These are phyloP conservation scores for Thraustotheca clavata DNA, from an alignment of 352 stramenopile genomes.

Conservation along the genomic window DNA sequence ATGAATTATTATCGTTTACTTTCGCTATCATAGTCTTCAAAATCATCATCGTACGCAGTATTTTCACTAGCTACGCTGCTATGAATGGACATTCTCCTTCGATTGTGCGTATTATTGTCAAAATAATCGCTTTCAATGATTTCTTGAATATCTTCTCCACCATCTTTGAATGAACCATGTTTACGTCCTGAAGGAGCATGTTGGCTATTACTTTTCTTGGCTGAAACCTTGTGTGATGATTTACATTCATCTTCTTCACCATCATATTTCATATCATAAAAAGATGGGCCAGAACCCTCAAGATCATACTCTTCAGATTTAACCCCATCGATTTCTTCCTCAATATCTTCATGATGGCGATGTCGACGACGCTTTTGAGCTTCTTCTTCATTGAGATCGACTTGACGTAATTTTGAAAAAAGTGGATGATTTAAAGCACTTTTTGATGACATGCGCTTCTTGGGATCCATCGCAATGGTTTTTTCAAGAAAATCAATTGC, in stretches of 20 bases:
- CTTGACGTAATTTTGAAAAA: conserved; percentile 41
- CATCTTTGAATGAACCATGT: conserved; percentile 26
- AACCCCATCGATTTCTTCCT: conserved; percentile 52
- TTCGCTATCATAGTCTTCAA: conserved; percentile 45
- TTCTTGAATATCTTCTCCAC: conserved; percentile 64
- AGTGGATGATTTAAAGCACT: conserved; percentile 53
- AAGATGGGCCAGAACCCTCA: conserved; percentile 10
- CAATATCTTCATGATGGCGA: conserved; percentile 54
- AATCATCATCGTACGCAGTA: conserved; percentile 72
- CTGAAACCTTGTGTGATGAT: background rate
- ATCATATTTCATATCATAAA: conserved; percentile 9
- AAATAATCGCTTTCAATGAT: conserved; percentile 53
- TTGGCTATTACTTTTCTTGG: background rate
- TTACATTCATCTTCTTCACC: background rate
- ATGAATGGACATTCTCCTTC: conserved; percentile 14
- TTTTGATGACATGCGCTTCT: conserved; percentile 38
- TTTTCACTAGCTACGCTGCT: conserved; percentile 32
- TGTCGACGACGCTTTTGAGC: background rate
- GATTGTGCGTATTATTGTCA: conserved; percentile 10
- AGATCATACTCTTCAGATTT: conserved; percentile 8
- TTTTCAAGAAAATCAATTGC: conserved; percentile 56
- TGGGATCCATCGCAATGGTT: conserved; percentile 57
- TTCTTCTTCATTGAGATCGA: conserved; percentile 28
- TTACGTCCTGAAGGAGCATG: background rate
- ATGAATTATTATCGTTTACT: conserved; percentile 22